These are phyloP conservation scores for Citrus inodora DNA, from an alignment of 345 rosid genomes.

Conservation along the genomic window DNA sequence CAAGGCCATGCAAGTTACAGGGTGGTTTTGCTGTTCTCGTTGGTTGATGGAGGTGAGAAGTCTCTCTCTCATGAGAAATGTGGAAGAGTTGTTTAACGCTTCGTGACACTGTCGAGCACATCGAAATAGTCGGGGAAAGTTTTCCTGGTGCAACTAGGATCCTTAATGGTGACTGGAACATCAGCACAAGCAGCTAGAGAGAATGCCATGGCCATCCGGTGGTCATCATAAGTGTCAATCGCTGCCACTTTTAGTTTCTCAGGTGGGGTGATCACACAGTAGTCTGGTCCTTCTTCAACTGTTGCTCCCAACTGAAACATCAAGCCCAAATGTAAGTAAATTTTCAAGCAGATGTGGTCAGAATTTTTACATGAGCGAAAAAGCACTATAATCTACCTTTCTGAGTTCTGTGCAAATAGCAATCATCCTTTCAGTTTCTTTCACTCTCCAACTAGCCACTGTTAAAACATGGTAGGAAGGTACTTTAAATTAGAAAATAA, in stretches of 20 bases:
- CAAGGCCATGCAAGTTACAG: neutral
- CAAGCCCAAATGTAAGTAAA: slow-evolving; percentile 5
- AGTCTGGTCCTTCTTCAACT: slow-evolving; percentile 97
- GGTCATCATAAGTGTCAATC: slow-evolving; percentile 95
- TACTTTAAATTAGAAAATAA: neutral
- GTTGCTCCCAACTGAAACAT: slow-evolving; percentile 79
- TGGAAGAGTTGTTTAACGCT: slow-evolving; percentile 32
- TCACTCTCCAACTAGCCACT: slow-evolving; percentile 99
- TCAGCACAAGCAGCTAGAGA: slow-evolving; percentile 96
- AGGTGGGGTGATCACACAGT: slow-evolving; percentile 93
- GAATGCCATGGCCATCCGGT: slow-evolving; percentile 99
- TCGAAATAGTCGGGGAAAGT: slow-evolving; percentile 97
- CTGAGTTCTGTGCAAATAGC: slow-evolving; percentile 94
- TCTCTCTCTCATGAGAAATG: neutral
- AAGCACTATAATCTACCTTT: slow-evolving; percentile 46
- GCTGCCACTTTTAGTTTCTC: slow-evolving; percentile 65
- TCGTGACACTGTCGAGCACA: slow-evolving; percentile 69
- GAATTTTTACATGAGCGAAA: neutral
- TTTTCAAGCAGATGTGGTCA: neutral
- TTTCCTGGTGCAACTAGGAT: slow-evolving; percentile 89
- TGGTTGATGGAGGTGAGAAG: neutral
- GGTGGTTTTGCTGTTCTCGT: neutral
- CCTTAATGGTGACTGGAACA: slow-evolving; percentile 88
- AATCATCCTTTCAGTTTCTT: slow-evolving; percentile 96
- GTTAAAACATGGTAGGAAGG: neutral